These are phyloP conservation scores for Cornus florida DNA, from an alignment of 148 eudicot genomes.

Conservation along the genomic window DNA sequence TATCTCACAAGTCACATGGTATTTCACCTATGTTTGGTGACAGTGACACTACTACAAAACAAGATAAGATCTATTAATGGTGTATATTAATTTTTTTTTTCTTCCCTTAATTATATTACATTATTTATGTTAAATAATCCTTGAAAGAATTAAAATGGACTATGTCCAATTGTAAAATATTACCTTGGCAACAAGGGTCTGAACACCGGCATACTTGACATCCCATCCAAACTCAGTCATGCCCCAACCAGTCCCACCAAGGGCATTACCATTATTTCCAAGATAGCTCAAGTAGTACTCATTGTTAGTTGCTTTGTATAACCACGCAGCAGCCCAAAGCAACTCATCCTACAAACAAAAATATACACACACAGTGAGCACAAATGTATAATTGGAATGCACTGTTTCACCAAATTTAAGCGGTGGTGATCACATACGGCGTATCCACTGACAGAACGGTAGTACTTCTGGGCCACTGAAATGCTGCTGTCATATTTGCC, in stretches of 20 bases:
- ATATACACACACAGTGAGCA: too few relatives aligned
- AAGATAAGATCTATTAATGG: too few relatives aligned
- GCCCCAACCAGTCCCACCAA: constrained; percentile 96
- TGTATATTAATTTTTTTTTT: too few relatives aligned
- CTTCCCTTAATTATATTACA: too few relatives aligned
- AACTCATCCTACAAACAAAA: constrained; percentile 69
- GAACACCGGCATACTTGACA: constrained; percentile 98
- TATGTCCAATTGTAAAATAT: too few relatives aligned
- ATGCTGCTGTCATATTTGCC: constrained; percentile 98
- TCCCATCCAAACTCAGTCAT: constrained; percentile 99
- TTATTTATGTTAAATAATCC: too few relatives aligned
- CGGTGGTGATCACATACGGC: constrained; percentile 52
- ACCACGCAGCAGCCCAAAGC: constrained; percentile 97
- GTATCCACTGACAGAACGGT: constrained; percentile 96
- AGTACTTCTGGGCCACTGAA: constrained; percentile 87
- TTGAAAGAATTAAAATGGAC: too few relatives aligned
- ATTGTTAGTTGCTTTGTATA: constrained; percentile 90
- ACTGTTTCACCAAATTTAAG: background rate
- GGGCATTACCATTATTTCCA: constrained; percentile 65
- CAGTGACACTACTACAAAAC: too few relatives aligned
- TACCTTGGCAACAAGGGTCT: constrained; percentile 95
- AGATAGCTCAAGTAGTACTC: constrained; percentile 78
- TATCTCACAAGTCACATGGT: too few relatives aligned
- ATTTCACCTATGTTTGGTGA: too few relatives aligned
- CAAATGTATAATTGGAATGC: too few relatives aligned